Evolutionary conservation across 2,329 filamentous ascomycete genomes (phyloP).

Genomic region (Stylonectria norvegica): DNA sequence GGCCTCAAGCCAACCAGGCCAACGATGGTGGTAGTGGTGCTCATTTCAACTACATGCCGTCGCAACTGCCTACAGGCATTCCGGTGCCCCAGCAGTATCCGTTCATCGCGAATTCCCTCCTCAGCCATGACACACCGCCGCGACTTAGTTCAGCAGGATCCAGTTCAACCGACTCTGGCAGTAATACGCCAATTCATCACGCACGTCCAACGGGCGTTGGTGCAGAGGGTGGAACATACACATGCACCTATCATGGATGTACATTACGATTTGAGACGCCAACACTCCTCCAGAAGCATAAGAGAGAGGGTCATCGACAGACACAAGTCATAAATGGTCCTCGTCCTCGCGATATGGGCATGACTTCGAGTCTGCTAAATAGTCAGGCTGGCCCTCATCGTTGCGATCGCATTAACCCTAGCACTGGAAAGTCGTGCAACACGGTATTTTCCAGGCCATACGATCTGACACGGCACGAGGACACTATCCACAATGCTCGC

Average conservation of each 20-base stretch:
- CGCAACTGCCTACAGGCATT: constrained; percentile 38
- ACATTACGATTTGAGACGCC: constrained; percentile 84
- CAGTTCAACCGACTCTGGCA: constrained; percentile 31
- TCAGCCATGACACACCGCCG: constrained; percentile 33
- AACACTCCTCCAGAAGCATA: constrained; percentile 86
- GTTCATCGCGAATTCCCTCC: constrained; percentile 41
- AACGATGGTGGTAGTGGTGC: constrained; percentile 12
- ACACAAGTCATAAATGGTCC: constrained; percentile 45
- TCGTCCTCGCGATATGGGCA: constrained; percentile 32
- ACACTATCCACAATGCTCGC: constrained; percentile 92
- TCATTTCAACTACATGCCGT: constrained; percentile 31
- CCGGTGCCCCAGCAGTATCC: constrained; percentile 51
- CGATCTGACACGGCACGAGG: constrained; percentile 92
- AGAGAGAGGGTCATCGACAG: constrained; percentile 85
- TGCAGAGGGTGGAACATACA: constrained; percentile 86
- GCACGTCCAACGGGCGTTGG: constrained; percentile 59
- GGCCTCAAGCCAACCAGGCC: constrained; percentile 17
- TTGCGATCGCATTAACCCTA: constrained; percentile 90
- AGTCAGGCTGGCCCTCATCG: constrained; percentile 91
- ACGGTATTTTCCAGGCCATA: constrained; percentile 94
- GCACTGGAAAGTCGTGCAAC: constrained; percentile 90
- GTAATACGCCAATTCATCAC: constrained; percentile 33
- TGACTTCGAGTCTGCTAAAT: constrained; percentile 61
- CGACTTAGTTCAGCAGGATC: constrained; percentile 44
- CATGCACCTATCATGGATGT: constrained; percentile 93